phyloP scores from a whole-genome alignment of 2,329 filamentous ascomycete genomes.

The Chrysoporthe deuterocubensis region DNA sequence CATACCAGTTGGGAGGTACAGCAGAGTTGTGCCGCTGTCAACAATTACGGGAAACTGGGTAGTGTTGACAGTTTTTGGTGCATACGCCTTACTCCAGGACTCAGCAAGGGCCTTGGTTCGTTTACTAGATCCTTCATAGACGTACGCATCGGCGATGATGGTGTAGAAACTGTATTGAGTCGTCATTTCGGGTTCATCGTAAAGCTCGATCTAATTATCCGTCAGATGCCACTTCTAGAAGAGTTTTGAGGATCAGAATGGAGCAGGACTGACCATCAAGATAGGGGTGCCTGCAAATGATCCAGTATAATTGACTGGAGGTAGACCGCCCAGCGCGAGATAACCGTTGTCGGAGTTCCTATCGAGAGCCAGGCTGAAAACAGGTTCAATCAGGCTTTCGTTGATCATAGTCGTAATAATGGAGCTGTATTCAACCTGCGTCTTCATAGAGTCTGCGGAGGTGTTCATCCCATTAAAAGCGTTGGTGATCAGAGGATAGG shows the following conservation, averaged over 20 bases:
- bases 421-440: conserved; percentile 48
- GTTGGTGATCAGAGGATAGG: conserved; percentile 52
- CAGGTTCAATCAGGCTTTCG: conserved; percentile 44
- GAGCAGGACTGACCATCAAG: conserved; percentile 27
- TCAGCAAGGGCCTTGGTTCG: conserved; percentile 13
- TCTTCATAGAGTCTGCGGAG: conserved; percentile 19
- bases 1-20: conserved; percentile 34
- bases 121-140: conserved; percentile 30
- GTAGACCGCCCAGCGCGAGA: conserved; percentile 53
- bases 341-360: conserved; percentile 46
- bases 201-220: conserved; percentile 27
- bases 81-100: conserved; percentile 4
- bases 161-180: conserved; percentile 36
- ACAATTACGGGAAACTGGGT: conserved; percentile 36
- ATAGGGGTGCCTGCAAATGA: conserved; percentile 35
- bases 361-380: conserved; percentile 54
- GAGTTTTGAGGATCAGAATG: not conserved
- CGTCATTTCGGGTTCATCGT: conserved; percentile 10
- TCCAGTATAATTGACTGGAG: conserved; percentile 42
- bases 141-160: conserved; percentile 34
- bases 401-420: conserved; percentile 55
- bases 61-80: conserved; percentile 30
- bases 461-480: conserved; percentile 36
- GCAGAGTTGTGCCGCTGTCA: conserved; percentile 36
- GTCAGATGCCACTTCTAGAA: conserved; percentile 10